Evolutionary conservation across 768 basidiomycete species (phyloP).

Genomic region (Clathrus columnatus): DNA sequence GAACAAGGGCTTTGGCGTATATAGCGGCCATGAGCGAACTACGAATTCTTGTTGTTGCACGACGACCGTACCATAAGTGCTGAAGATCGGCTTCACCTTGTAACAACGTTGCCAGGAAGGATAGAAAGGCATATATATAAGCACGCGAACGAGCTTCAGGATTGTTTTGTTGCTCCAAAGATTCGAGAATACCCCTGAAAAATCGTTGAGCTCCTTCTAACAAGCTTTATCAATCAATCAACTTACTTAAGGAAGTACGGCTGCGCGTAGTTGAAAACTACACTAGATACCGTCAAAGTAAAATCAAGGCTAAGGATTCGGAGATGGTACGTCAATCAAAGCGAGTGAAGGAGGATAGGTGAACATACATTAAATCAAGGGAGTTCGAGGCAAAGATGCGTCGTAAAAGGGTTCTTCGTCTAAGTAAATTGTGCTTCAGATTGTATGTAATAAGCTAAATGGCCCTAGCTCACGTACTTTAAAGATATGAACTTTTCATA

Average conservation of each 20-base stretch:
- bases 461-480: conserved; percentile 12
- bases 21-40: conserved; percentile 77
- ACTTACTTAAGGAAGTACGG: conserved; percentile 80
- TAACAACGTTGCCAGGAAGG: conserved; percentile 51
- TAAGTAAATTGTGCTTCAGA: too few relatives aligned
- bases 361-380: conserved; percentile 31
- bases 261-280: conserved; percentile 67
- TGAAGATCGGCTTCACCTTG: conserved; percentile 37
- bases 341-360: neutral
- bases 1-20: conserved; percentile 80
- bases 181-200: conserved; percentile 42
- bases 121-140: conserved; percentile 71
- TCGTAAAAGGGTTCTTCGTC: conserved; percentile 31
- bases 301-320: conserved; percentile 46
- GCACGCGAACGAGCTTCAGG: conserved; percentile 48
- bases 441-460: neutral
- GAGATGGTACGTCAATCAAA: neutral
- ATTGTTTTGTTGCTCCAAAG: conserved; percentile 39
- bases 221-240: conserved; percentile 9
- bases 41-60: conserved; percentile 65
- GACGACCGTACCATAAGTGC: conserved; percentile 65
- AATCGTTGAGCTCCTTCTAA: conserved; percentile 9
- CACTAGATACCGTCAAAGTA: conserved; percentile 54
- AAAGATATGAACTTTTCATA: conserved; percentile 40
- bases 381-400: conserved; percentile 39